Evolutionary conservation across 1,284 basidiomycete species (phyloP), one percentile per base, ranked within the genome.

Genomic region (Xerocomus minutiporus): DNA sequence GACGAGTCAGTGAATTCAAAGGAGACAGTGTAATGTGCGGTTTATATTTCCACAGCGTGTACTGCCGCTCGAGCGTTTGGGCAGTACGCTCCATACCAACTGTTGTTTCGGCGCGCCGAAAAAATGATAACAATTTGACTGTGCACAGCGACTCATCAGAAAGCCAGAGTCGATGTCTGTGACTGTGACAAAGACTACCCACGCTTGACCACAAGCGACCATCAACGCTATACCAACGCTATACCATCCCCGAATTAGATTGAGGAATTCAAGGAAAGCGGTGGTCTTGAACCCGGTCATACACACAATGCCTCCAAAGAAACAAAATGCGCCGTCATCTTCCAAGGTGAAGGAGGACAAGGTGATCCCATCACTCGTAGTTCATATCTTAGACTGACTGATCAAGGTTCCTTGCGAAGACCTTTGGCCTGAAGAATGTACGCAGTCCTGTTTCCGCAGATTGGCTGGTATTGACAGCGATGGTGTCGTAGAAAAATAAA

Each of bases 401-500:
- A 72, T 62, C 62, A 68, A 69, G 64, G 59, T 61, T 57, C 56
- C 49, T 38, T 60, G 51, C 20, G 43, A 71, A 91, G 88, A 92
- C 88, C 57, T 96, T 96, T 71, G 92, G 93, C 54, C 80, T 95
- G 84, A 94, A 95, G 81, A 96, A 95, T 75, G 88, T 90, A 59
- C 53, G 82, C 70, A 46, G 38, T 45, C 45, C 36, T 5, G 20
- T 50, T 55, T 42, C 57, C n/a, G 42, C 32, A 23, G 46, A 46
- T 39, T 20, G 38, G 57, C 25, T 45, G 52, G 48, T 48, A 46
- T 52, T 52, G 20, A 59, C 41, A 43, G 25, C 40, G 44, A 50
- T 64, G 57, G 15, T 48, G 40, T 38, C 55, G 52, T 68, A 90
- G 86, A 95, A 96, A 90, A 95, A 94, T 70, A 94, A 94, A 77